Conservation (phyloP, 1,284 basidiomycete species). For the Kalmanozyma brasiliensis region DNA sequence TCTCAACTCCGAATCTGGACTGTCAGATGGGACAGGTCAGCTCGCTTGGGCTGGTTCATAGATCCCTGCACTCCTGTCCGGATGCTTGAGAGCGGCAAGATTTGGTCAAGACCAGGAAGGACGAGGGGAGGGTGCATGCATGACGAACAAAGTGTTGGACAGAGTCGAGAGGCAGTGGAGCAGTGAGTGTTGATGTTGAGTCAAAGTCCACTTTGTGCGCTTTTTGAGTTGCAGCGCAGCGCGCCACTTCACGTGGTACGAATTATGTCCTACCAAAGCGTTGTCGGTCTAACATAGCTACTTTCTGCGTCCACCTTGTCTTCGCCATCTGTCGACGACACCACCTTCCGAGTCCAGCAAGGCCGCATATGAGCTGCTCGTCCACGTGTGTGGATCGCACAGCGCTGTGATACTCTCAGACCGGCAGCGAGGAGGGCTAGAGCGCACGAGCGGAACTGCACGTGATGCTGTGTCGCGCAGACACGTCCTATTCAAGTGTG, state of each 20-base stretch:
- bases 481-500: slow-evolving; percentile 21
- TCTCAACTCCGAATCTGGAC: slow-evolving; percentile 36
- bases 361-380: no score
- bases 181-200: slow-evolving; percentile 45
- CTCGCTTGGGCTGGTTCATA: slow-evolving; percentile 3
- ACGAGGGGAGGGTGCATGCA: slow-evolving; percentile 1
- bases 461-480: slow-evolving; percentile 29
- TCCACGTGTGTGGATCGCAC: no score
- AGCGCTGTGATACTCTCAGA: no score
- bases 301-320: background rate
- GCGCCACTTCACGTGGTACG: slow-evolving; percentile 25
- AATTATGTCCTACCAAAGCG: no score
- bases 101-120: background rate
- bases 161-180: slow-evolving; percentile 21
- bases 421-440: background rate
- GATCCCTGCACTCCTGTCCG: no score
- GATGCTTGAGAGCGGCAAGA: background rate
- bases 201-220: slow-evolving; percentile 23
- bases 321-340: no score
- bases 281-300: slow-evolving; percentile 15
- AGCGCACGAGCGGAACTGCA: background rate
- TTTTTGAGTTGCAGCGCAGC: slow-evolving; percentile 15
- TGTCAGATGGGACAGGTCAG: slow-evolving; percentile 25
- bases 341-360: no score
- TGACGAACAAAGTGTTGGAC: no score